Evolutionary conservation across 2,329 filamentous ascomycete genomes (phyloP).

Genomic region (Gnomoniopsis sp.): DNA sequence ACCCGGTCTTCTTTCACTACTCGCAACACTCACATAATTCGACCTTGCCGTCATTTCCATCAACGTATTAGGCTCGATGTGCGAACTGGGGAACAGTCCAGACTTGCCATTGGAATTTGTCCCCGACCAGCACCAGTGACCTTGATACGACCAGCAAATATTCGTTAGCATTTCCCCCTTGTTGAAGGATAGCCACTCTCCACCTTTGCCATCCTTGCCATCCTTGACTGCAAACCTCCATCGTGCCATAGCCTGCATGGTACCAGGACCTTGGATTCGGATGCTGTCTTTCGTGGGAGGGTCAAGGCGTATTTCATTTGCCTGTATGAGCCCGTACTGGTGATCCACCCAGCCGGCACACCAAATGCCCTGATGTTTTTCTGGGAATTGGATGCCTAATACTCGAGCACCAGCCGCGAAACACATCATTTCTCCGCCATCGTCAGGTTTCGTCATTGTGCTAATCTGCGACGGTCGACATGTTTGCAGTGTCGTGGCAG

Average conservation of each 20-base stretch:
- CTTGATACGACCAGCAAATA: slow-evolving; percentile 48
- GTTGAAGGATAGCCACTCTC: slow-evolving; percentile 55
- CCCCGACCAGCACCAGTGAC: slow-evolving; percentile 56
- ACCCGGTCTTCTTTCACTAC: slow-evolving; percentile 32
- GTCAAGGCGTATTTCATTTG: slow-evolving; percentile 45
- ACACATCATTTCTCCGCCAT: slow-evolving; percentile 18
- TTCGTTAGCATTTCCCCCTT: slow-evolving; percentile 65
- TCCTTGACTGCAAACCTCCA: slow-evolving; percentile 49
- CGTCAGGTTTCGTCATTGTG: neutral
- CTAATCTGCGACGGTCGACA: slow-evolving; percentile 4
- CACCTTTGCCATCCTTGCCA: slow-evolving; percentile 22
- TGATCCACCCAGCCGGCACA: slow-evolving; percentile 54
- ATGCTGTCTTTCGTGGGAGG: slow-evolving; percentile 42
- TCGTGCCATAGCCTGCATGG: slow-evolving; percentile 43
- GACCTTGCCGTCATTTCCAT: slow-evolving; percentile 31
- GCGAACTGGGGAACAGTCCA: slow-evolving; percentile 51
- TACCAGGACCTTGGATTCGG: slow-evolving; percentile 38
- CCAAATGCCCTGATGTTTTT: slow-evolving; percentile 53
- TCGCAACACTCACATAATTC: slow-evolving; percentile 29
- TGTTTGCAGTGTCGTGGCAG: slow-evolving; percentile 43
- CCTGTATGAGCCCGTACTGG: slow-evolving; percentile 43
- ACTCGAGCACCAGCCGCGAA: slow-evolving; percentile 42
- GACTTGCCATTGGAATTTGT: slow-evolving; percentile 49
- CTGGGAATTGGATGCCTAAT: slow-evolving; percentile 49
- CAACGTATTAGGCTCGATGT: slow-evolving; percentile 45